phyloP scores from a whole-genome alignment of 1,139 yeast genomes.

The Candida gigantensis region DNA sequence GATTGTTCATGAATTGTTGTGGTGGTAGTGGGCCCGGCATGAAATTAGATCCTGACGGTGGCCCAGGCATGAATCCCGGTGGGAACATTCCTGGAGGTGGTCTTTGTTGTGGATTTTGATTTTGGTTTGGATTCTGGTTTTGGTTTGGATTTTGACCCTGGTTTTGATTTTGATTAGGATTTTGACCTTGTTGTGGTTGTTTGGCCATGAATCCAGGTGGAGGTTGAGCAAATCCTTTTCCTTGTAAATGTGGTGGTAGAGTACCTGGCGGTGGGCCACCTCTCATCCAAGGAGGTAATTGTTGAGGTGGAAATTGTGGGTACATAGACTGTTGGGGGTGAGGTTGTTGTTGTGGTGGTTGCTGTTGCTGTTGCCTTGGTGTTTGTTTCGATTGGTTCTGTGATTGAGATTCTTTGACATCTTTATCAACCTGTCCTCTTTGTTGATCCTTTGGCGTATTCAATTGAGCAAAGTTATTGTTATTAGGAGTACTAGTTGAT shows the following conservation, averaged over 20 bases:
- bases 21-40: slow-evolving; percentile 25
- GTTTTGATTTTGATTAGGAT: too few relatives aligned
- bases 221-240: slow-evolving; percentile 6
- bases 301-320: slow-evolving; percentile 9
- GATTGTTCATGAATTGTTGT: slow-evolving; percentile 16
- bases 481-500: slow-evolving; percentile 13
- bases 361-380: slow-evolving; percentile 13
- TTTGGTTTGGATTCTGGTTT: slow-evolving; percentile 21
- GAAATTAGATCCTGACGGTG: slow-evolving; percentile 17
- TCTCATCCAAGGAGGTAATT: slow-evolving; percentile 14
- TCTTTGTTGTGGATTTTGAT: slow-evolving; percentile 8
- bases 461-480: slow-evolving; percentile 10
- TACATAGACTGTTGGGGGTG: slow-evolving; percentile 11
- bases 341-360: slow-evolving; percentile 8
- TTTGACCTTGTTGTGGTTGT: slow-evolving; percentile 20
- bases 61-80: slow-evolving; percentile 17
- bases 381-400: slow-evolving; percentile 10
- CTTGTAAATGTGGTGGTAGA: slow-evolving; percentile 11
- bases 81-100: slow-evolving; percentile 20
- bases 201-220: slow-evolving; percentile 16
- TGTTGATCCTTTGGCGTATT: slow-evolving; percentile 7
- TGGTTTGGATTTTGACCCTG: slow-evolving; percentile 11
- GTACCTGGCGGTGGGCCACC: slow-evolving; percentile 10
- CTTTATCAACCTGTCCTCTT: slow-evolving; percentile 6
- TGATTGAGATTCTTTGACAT: not conserved